A percentile compares a stretch with the other conserved stretches of the same genome.
phyloP scores from a whole-genome alignment of 768 basidiomycete species.

The Pulveroboletus sp. region DNA sequence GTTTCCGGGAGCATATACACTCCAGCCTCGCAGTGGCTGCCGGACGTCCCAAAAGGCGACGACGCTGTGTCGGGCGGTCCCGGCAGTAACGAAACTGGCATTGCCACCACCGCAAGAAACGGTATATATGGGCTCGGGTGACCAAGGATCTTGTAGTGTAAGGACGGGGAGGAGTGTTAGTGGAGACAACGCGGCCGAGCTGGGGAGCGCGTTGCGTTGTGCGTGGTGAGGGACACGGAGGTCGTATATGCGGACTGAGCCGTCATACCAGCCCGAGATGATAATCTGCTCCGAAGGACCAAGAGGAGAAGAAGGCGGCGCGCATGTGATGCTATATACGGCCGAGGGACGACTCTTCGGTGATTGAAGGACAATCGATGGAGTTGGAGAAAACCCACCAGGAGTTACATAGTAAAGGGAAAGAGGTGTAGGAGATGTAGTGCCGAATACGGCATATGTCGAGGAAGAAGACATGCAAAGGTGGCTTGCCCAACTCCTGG shows the following conservation, averaged over 20 bases:
- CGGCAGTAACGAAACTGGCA: constrained; percentile 64
- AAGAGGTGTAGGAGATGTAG: constrained; percentile 52
- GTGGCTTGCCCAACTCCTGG: constrained; percentile 60
- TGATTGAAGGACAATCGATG: constrained; percentile 47
- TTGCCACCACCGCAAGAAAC: constrained; percentile 72
- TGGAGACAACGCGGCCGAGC: constrained; percentile 11
- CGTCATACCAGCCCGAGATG: constrained; percentile 81
- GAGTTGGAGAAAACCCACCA: constrained; percentile 40
- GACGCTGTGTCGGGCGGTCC: constrained; percentile 70
- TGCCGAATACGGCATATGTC: constrained; percentile 66
- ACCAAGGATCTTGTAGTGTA: constrained; percentile 61
- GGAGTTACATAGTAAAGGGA: constrained; percentile 50
- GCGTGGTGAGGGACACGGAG: constrained; percentile 46
- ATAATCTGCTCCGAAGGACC: constrained; percentile 68
- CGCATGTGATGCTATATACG: constrained; percentile 66
- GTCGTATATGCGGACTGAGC: constrained; percentile 68
- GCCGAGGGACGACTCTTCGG: constrained; percentile 41
- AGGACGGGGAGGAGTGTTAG: constrained; percentile 52
- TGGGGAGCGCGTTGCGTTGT: not conserved
- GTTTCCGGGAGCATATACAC: constrained; percentile 75
- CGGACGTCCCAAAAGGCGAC: constrained; percentile 83
- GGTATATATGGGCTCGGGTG: constrained; percentile 68
- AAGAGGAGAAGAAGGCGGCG: constrained; percentile 60
- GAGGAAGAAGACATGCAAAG: constrained; percentile 47
- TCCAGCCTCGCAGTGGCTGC: constrained; percentile 58